A percentile compares a stretch with the other conserved stretches of the same genome.
Evolutionary conservation across 2,329 filamentous ascomycete genomes (phyloP).

Genomic region (Sordariomycetes sp.): DNA sequence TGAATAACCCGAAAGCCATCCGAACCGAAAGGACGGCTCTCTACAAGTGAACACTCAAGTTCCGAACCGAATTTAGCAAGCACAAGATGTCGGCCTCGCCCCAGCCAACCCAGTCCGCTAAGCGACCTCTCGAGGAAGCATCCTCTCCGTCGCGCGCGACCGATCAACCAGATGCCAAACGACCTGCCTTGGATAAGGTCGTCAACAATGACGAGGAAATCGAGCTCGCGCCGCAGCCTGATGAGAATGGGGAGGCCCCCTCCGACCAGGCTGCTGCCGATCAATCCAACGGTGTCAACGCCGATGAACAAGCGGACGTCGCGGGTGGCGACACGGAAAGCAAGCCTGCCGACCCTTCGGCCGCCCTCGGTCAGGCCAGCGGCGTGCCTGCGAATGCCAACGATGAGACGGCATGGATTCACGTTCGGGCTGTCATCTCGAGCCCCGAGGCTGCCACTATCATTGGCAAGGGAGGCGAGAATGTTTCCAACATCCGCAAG

Average conservation of each 20-base stretch:
- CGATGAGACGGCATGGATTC: conserved; percentile 93
- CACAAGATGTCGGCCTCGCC: conserved; percentile 64
- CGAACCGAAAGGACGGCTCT: neutral
- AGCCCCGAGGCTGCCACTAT: conserved; percentile 95
- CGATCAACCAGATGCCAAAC: conserved; percentile 94
- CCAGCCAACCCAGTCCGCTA: conserved; percentile 56
- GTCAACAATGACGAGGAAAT: conserved; percentile 51
- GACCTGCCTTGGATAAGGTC: conserved; percentile 88
- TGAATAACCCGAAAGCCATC: neutral
- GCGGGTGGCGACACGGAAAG: conserved; percentile 40
- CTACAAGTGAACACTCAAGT: neutral
- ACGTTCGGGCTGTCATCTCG: conserved; percentile 92
- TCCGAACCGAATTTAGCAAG: conserved; percentile 2
- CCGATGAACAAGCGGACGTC: conserved; percentile 49
- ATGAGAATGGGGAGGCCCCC: conserved; percentile 18
- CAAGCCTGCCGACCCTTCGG: conserved; percentile 22
- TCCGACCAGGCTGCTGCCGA: conserved; percentile 35
- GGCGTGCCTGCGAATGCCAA: conserved; percentile 36
- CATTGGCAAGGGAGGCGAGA: conserved; percentile 97
- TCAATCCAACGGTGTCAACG: conserved; percentile 34
- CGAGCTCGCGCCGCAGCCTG: conserved; percentile 24
- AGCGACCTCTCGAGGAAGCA: conserved; percentile 92
- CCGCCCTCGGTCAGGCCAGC: conserved; percentile 26
- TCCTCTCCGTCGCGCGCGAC: conserved; percentile 84
- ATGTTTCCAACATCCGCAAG: conserved; percentile 91